Conservation (phyloP, 2,329 filamentous ascomycete species). For the Scedosporium dehoogii region DNA sequence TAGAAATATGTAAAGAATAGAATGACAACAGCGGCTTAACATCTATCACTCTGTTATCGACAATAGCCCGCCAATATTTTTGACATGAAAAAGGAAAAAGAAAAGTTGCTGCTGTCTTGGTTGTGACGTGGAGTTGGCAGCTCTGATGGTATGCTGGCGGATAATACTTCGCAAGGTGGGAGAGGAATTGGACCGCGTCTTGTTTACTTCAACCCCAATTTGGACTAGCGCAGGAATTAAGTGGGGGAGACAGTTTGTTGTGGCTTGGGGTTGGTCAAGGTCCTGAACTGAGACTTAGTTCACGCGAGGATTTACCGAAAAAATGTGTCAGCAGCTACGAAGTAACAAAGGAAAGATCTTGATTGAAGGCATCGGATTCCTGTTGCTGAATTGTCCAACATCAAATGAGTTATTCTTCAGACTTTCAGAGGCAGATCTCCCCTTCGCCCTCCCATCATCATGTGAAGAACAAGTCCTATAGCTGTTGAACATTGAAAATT, state of each 20-base stretch:
- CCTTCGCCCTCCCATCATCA: too few species aligned
- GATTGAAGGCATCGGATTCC: too few species aligned
- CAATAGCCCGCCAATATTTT: background rate
- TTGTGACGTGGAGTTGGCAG: background rate
- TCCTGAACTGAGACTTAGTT: too few species aligned
- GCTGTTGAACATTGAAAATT: too few species aligned
- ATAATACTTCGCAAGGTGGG: background rate
- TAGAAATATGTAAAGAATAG: background rate
- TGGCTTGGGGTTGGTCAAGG: too few species aligned
- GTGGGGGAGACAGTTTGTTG: background rate
- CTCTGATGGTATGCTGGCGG: background rate
- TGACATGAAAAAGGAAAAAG: background rate
- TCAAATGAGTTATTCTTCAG: too few species aligned
- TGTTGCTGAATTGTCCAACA: too few species aligned
- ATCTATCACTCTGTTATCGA: background rate
- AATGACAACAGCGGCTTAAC: background rate
- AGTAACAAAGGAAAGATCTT: too few species aligned
- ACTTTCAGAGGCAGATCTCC: too few species aligned
- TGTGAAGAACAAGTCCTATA: too few species aligned
- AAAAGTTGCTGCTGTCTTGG: background rate
- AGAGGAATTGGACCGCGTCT: slow-evolving; percentile 12
- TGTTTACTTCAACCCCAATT: slow-evolving; percentile 32
- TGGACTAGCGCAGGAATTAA: slow-evolving; percentile 18
- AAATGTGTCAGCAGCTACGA: too few species aligned
- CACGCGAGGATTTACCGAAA: too few species aligned